Evolutionary conservation across 1,284 basidiomycete species (phyloP), one percentile per base, ranked within the genome.

Genomic region (Somion occarium): DNA sequence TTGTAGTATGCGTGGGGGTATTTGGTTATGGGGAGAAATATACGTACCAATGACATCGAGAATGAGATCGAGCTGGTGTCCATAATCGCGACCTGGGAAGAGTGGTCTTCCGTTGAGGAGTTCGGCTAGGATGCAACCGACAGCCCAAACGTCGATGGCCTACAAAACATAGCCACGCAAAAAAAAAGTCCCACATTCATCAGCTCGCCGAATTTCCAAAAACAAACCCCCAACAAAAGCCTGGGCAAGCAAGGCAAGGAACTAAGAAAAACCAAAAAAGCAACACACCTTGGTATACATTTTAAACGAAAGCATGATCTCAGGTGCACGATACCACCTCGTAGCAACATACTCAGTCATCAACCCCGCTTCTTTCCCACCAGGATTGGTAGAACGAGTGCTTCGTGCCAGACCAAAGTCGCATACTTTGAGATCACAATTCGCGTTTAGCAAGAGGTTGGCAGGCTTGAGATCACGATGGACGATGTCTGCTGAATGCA

Each of bases 301-400:
- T 66, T 90, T 91, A 72, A 93, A 93, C 48, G 83, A 87, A 53
- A 93, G 73, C 91, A 93, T 93, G 66, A 93, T 93, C 70, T 93
- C 91, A 0, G 88, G 88, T 4, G 89, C 89, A 52, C 88, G 78
- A 65, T 91, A 91, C 88, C 89, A 88, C 44, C 90, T 72, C 42
- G 91, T 93, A 1, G 90, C 89, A 44, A 93, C 89, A 61, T 92
- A 91, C 72, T 87, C 82, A 3, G 88, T 91, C 88, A 90, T 89
- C 61, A 87, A 73, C 1, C 87, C 88, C 24, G 81, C 73, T 60
- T 86, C 86, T 59, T 82, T 86, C 12, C 82, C 80, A 24, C 78
- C 78, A 1, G 82, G 73, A 48, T 76, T 76, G 24, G 82, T 82
- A 49, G 84, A 83, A 55, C 76, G 73, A 38, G 86, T 80, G 56